A percentile compares a stretch with the other conserved stretches of the same genome.
phyloP scores from a whole-genome alignment of 192 early-diverging fungal species.

The Entomortierella parvispora region DNA sequence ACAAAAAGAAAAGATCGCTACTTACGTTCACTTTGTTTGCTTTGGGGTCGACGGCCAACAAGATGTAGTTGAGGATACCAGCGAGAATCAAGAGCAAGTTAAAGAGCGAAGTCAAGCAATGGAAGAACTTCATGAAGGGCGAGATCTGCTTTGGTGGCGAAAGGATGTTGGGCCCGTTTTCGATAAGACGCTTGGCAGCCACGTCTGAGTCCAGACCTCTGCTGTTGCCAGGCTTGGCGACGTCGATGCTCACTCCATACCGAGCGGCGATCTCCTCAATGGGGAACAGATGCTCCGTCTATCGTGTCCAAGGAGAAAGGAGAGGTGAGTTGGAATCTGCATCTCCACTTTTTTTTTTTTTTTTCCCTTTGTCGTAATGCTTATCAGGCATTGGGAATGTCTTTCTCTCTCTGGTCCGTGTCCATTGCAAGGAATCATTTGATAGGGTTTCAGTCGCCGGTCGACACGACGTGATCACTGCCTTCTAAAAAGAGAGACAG shows the following conservation, averaged over 20 bases:
- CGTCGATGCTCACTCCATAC: constrained; percentile 59
- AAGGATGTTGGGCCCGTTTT: constrained; percentile 86
- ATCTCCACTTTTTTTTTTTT: background rate
- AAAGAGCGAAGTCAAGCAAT: constrained; percentile 82
- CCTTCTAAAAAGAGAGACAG: too few species aligned
- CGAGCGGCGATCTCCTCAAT: constrained; percentile 56
- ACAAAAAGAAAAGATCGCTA: background rate
- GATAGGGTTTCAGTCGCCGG: too few species aligned
- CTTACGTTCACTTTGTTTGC: constrained; percentile 83
- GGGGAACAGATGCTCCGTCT: constrained; percentile 63
- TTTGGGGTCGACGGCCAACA: constrained; percentile 80
- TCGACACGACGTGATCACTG: too few species aligned
- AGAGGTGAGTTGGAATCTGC: background rate
- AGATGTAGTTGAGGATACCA: constrained; percentile 83
- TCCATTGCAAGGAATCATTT: too few species aligned
- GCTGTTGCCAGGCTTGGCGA: constrained; percentile 72
- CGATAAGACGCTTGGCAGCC: constrained; percentile 70
- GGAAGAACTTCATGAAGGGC: constrained; percentile 78
- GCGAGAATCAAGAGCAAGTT: constrained; percentile 89
- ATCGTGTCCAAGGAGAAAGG: background rate
- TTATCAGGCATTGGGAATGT: background rate
- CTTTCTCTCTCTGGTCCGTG: too few species aligned
- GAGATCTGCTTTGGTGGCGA: constrained; percentile 88
- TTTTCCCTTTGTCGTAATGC: background rate
- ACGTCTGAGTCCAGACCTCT: constrained; percentile 71